Conservation (phyloP, 2,329 filamentous ascomycete genomes). For the Neurospora sp. region DNA sequence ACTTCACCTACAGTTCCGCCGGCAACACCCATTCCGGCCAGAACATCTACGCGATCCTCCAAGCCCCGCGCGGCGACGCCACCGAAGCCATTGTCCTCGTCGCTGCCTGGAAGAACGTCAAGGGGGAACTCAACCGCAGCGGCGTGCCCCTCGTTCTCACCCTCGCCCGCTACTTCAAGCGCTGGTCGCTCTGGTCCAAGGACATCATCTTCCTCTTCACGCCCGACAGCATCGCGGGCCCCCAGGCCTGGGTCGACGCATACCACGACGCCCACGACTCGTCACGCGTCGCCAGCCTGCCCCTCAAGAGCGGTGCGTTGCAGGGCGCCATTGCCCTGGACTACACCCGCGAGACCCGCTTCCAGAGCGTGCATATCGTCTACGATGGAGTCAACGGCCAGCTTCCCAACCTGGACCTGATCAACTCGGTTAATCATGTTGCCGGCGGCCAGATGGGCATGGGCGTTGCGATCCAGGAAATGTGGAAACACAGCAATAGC, state of each 20-base stretch:
- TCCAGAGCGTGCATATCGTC: conserved; percentile 79
- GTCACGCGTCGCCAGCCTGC: conserved; percentile 60
- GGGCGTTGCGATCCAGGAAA: conserved; percentile 71
- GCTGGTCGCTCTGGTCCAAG: conserved; percentile 98
- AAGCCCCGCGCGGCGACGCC: conserved; percentile 88
- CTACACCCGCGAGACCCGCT: conserved; percentile 75
- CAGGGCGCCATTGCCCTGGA: conserved; percentile 92
- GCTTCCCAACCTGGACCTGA: conserved; percentile 86
- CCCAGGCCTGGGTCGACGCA: conserved; percentile 94
- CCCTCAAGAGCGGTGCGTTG: conserved; percentile 84
- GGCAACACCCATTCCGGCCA: conserved; percentile 67
- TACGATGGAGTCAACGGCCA: conserved; percentile 97
- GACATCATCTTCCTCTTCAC: conserved; percentile 91
- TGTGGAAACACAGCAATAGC: conserved; percentile 67
- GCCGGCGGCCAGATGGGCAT: conserved; percentile 90
- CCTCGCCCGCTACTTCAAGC: conserved; percentile 87
- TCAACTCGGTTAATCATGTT: conserved; percentile 87
- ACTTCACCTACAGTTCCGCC: conserved; percentile 74
- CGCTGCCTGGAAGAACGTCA: conserved; percentile 77
- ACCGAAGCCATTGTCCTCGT: conserved; percentile 94
- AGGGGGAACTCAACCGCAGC: conserved; percentile 70
- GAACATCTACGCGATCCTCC: conserved; percentile 88
- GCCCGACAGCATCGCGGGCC: conserved; percentile 79
- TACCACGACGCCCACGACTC: conserved; percentile 86
- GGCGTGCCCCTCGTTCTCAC: conserved; percentile 81